Conservation (phyloP, 495 filamentous ascomycete species). For the Hyphodiscus hymeniophilus region DNA sequence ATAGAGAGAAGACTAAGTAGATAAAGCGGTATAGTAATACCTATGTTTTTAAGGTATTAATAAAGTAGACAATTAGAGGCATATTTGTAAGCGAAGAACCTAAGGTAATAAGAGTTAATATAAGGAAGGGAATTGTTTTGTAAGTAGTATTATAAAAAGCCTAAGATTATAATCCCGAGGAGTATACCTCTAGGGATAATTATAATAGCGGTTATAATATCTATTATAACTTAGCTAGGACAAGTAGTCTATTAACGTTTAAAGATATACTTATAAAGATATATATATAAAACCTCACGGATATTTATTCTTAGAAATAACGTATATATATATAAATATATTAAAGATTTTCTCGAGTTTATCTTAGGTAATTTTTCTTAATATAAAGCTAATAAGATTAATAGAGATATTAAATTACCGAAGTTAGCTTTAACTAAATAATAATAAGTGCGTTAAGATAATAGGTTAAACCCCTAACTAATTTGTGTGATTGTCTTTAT, state of each 20-base stretch:
- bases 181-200: slow-evolving; percentile 13
- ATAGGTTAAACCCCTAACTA: slow-evolving; percentile 8
- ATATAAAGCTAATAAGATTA: slow-evolving; percentile 10
- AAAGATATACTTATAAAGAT: slow-evolving; percentile 15
- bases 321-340: slow-evolving; percentile 4
- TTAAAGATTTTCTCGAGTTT: slow-evolving; percentile 11
- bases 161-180: slow-evolving; percentile 13
- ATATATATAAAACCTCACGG: slow-evolving; percentile 4
- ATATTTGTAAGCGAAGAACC: slow-evolving; percentile 13
- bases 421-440: slow-evolving; percentile 11
- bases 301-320: slow-evolving; percentile 4
- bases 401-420: slow-evolving; percentile 13
- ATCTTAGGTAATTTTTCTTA: slow-evolving; percentile 10
- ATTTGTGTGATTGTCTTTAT: slow-evolving; percentile 13
- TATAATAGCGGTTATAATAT: slow-evolving; percentile 11
- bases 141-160: slow-evolving; percentile 14
- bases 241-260: slow-evolving; percentile 10
- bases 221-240: slow-evolving; percentile 12
- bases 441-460: slow-evolving; percentile 7
- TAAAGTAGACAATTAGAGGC: slow-evolving; percentile 9
- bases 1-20: slow-evolving; percentile 14
- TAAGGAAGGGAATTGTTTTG: slow-evolving; percentile 12
- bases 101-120: slow-evolving; percentile 11
- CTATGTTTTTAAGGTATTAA: slow-evolving; percentile 10
- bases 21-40: slow-evolving; percentile 14